Evolutionary conservation across 2,329 filamentous ascomycete genomes (phyloP), one percentile per base, ranked within the genome.

Genomic region (Sporothrix variecibatus): DNA sequence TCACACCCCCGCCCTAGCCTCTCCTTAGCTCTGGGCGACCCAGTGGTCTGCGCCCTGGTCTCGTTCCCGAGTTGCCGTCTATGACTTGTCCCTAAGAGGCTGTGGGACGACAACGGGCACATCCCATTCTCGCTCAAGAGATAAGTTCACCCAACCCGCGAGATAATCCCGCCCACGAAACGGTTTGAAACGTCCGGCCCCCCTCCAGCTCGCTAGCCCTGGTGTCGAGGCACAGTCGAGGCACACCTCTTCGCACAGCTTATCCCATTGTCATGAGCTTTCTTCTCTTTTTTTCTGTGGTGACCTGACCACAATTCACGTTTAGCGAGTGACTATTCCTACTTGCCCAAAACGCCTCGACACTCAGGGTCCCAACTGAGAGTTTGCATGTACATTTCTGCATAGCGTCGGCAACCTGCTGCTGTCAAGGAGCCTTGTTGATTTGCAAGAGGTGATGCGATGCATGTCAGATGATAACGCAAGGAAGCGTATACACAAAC

Each of bases 381-480:
- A 3, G n/a, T 23, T 3, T 15, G 17, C 43, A 43, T 34, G 11
- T 17, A 46, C 40, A 4, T 62, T 20, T 23, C 8, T 53, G 43
- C 28, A 23, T 38, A 40, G 28, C 28, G 26, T 23, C 67, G 67
- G 46, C 46, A 40, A 53, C 43, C 49, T 53, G 20, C 67, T 34
- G 20, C 67, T 51, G 43, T 56, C 28, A 69, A 46, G 28, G 11
- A 51, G 46, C 8, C 43, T 68, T 68, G 65, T 34, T 51, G 46
- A 53, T 67, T n/a, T 67, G 38, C 62, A 67, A 67, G n/a, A 40
- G 40, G 56, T n/a, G 23, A 64, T 23, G 67, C 11, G 43, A 49
- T 53, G 67, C 67, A 56, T 51, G 46, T 51, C 67, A 53, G 67
- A 69, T 38, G 65, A 68, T 53, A 23, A 69, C 26, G 46, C 28